phyloP scores from a whole-genome alignment of 495 filamentous ascomycete genomes.

The Penicillium ochrochloron region DNA sequence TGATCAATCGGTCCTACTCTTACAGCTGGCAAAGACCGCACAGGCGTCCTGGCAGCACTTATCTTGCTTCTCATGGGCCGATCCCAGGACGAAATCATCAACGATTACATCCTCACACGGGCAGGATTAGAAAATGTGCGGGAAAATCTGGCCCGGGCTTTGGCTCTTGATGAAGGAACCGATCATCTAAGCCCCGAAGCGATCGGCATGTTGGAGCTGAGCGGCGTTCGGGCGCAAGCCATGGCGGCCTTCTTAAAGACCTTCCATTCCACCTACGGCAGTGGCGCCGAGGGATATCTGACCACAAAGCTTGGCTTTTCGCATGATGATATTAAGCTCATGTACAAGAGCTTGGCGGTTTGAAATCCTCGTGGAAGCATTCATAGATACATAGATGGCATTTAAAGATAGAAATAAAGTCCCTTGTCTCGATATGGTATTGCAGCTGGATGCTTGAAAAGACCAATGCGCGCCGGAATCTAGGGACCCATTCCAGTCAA shows the following conservation, averaged over 20 bases:
- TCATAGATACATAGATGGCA: background rate
- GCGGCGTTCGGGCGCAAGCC: slow-evolving; percentile 31
- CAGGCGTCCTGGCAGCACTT: slow-evolving; percentile 62
- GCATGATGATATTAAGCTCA: slow-evolving; percentile 16
- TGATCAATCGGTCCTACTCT: slow-evolving; percentile 8
- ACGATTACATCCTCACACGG: slow-evolving; percentile 54
- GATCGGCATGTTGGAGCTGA: slow-evolving; percentile 33
- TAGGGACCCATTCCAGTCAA: slow-evolving; percentile 19
- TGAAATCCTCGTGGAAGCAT: background rate
- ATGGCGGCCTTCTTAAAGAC: slow-evolving; percentile 38
- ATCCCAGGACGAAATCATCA: slow-evolving; percentile 45
- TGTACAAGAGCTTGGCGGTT: slow-evolving; percentile 25
- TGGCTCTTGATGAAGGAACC: slow-evolving; percentile 29
- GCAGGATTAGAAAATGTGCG: slow-evolving; percentile 35
- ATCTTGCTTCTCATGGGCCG: slow-evolving; percentile 59
- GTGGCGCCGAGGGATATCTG: slow-evolving; percentile 30
- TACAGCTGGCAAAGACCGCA: slow-evolving; percentile 66
- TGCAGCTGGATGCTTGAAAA: background rate
- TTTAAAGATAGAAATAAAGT: background rate
- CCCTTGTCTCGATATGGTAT: background rate
- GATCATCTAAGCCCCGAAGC: slow-evolving; percentile 31
- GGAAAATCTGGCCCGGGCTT: slow-evolving; percentile 26
- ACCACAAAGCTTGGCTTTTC: slow-evolving; percentile 30
- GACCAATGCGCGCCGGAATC: slow-evolving; percentile 12
- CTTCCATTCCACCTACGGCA: slow-evolving; percentile 31